These are phyloP conservation scores for Globisporangium acanthophoron DNA, from an alignment of 352 stramenopile species.

Conservation along the genomic window DNA sequence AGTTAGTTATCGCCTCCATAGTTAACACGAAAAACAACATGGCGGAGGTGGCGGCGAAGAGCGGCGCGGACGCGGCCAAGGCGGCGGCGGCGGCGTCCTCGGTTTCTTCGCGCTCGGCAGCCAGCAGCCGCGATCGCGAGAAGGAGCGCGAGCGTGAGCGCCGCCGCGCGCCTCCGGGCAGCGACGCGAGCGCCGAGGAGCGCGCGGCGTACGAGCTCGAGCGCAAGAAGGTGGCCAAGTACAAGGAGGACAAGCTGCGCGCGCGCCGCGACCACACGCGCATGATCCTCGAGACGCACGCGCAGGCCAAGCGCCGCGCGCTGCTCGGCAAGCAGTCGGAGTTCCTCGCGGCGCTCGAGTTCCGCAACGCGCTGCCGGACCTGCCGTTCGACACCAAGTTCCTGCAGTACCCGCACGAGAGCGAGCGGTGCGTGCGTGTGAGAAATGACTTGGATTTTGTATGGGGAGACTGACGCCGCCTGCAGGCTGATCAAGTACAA, in stretches of 20 bases:
- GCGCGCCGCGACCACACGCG: conserved; percentile 79
- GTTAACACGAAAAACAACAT: background rate
- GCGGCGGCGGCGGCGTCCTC: background rate
- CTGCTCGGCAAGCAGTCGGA: conserved; percentile 81
- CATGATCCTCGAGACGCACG: conserved; percentile 85
- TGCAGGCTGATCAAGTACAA: conserved; percentile 84
- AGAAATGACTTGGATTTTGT: background rate
- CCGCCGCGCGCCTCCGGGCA: conserved; percentile 40
- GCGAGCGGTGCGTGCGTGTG: conserved; percentile 42
- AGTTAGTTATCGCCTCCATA: background rate
- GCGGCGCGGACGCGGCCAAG: background rate
- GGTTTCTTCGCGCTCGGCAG: too few relatives aligned
- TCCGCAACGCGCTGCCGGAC: conserved; percentile 77
- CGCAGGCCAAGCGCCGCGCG: conserved; percentile 73
- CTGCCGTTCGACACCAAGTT: conserved; percentile 87
- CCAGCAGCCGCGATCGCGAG: conserved; percentile 1
- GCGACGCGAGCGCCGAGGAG: conserved; percentile 57
- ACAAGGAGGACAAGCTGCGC: conserved; percentile 88
- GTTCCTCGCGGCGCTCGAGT: conserved; percentile 77
- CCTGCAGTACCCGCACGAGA: conserved; percentile 74
- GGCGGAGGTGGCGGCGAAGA: background rate
- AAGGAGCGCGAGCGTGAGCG: conserved; percentile 16
- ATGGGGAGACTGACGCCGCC: conserved; percentile 2
- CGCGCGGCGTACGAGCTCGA: conserved; percentile 78
- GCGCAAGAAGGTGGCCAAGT: conserved; percentile 85